Conservation (phyloP, 2,329 filamentous ascomycete species). For the Xylariaceae sp. region DNA sequence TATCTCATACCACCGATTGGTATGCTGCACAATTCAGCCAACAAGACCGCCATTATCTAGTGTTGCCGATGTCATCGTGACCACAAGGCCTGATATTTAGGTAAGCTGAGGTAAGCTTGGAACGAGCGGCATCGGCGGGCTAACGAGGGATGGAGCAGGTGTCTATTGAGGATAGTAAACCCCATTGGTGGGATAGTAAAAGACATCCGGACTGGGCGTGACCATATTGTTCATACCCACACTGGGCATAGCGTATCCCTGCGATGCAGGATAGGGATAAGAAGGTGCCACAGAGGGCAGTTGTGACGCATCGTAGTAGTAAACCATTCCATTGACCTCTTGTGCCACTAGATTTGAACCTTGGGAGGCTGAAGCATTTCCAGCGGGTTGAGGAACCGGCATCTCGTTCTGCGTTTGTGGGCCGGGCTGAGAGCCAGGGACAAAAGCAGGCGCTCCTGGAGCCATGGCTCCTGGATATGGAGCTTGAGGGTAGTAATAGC, state of each 20-base stretch:
- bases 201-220: constrained; percentile 63
- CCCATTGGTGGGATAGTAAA: constrained; percentile 60
- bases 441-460: constrained; percentile 51
- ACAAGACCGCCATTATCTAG: no score
- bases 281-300: constrained; percentile 53
- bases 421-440: constrained; percentile 45
- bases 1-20: no score
- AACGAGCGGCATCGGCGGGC: no score
- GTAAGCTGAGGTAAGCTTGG: no score
- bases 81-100: no score
- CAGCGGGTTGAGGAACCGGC: constrained; percentile 31
- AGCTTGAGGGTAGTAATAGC: constrained; percentile 65
- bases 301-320: constrained; percentile 84
- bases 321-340: constrained; percentile 93
- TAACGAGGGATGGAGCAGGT: no score
- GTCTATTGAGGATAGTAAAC: constrained; percentile 60
- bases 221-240: constrained; percentile 79
- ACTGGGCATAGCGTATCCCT: constrained; percentile 46
- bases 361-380: constrained; percentile 44
- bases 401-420: constrained; percentile 41
- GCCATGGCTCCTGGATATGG: constrained; percentile 33
- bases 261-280: constrained; percentile 44
- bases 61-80: no score
- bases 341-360: constrained; percentile 66
- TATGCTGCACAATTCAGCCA: no score